Percentiles rank a stretch among this genome's conserved stretches.
Conservation (phyloP, 2,329 filamentous ascomycete species). For the Pezicula radicicola region DNA sequence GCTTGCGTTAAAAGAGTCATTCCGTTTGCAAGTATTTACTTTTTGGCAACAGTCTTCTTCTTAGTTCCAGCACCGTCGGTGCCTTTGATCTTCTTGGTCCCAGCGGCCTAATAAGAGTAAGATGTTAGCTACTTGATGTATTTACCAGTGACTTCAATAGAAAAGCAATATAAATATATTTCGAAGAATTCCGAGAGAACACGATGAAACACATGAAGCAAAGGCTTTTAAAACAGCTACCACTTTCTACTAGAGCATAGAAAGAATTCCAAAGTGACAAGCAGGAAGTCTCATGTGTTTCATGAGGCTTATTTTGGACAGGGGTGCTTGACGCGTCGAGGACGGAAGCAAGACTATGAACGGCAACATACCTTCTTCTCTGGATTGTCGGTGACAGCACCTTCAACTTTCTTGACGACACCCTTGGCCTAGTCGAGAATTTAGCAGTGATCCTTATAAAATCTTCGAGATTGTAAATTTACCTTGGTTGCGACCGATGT, state of each 20-base stretch:
- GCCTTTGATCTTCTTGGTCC: conserved; percentile 34
- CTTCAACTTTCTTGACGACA: conserved; percentile 28
- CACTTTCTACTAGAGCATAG: not conserved
- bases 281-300: too few species aligned
- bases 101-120: conserved; percentile 23
- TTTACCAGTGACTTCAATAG: not conserved
- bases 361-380: conserved; percentile 31
- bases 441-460: conserved; percentile 10
- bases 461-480: conserved; percentile 1
- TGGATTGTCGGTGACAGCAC: conserved; percentile 29
- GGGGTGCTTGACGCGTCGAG: conserved; percentile 15
- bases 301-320: too few species aligned
- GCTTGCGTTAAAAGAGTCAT: conserved; percentile 14
- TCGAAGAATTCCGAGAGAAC: not conserved
- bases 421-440: conserved; percentile 22
- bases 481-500: conserved; percentile 25
- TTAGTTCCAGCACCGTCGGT: conserved; percentile 23
- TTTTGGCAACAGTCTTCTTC: conserved; percentile 18
- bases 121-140: conserved; percentile 6
- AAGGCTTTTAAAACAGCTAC: not conserved
- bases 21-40: conserved; percentile 12
- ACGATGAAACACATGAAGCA: too few species aligned
- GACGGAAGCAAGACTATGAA: conserved; percentile 16
- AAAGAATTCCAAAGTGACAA: not conserved
- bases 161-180: not conserved